Percentiles rank a stretch among this genome's conserved stretches.
These are phyloP conservation scores for Apiospora aurea DNA, from an alignment of 2,329 filamentous ascomycete genomes.

Conservation along the genomic window DNA sequence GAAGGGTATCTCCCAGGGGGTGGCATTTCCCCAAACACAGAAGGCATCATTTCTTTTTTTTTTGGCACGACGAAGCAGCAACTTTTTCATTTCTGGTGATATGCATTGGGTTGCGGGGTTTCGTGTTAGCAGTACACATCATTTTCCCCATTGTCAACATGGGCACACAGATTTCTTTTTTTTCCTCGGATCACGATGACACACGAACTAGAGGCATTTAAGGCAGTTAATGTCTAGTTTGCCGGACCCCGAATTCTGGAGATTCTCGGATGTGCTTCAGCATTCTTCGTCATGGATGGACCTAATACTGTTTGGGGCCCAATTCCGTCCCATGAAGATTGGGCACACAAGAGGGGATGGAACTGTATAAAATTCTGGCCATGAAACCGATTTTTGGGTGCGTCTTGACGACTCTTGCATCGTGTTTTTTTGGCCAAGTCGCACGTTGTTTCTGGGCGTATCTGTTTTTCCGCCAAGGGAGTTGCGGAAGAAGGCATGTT, in stretches of 20 bases:
- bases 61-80: conserved; percentile 41
- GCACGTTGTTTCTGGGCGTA: conserved; percentile 14
- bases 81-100: conserved; percentile 52
- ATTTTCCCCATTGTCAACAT: conserved; percentile 30
- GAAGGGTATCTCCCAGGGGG: conserved; percentile 30
- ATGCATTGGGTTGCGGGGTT: conserved; percentile 53
- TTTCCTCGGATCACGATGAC: conserved; percentile 22
- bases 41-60: conserved; percentile 31
- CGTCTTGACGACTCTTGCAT: conserved; percentile 20
- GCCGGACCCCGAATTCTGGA: conserved; percentile 23
- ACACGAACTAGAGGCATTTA: conserved; percentile 25
- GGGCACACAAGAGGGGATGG: conserved; percentile 20
- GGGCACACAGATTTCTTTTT: conserved; percentile 15
- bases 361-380: conserved; percentile 23
- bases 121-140: conserved; percentile 38
- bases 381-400: conserved; percentile 21
- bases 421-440: conserved; percentile 21
- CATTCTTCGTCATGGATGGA: conserved; percentile 21
- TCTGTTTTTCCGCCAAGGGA: conserved; percentile 19
- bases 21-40: conserved; percentile 40
- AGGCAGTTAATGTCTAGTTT: conserved; percentile 24
- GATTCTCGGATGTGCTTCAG: conserved; percentile 11
- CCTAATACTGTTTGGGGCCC: conserved; percentile 14
- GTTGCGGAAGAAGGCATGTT: conserved; percentile 19
- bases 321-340: conserved; percentile 21